Conservation (phyloP, 495 filamentous ascomycete species). For the Neurospora terricola region DNA sequence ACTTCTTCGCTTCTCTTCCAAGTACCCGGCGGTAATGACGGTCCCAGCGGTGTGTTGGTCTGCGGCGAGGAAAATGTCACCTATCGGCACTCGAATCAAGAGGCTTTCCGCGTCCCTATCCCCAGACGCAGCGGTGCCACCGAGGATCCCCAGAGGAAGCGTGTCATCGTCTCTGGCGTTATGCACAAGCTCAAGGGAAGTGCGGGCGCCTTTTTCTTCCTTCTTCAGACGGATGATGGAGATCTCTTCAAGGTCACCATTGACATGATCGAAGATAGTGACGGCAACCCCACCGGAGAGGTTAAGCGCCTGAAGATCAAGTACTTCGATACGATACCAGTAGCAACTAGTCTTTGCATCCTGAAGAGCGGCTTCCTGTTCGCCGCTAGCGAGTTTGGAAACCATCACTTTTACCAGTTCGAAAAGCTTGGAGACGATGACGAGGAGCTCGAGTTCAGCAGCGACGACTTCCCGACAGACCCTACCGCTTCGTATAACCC, state of each 20-base stretch:
- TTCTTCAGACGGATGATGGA: slow-evolving; percentile 90
- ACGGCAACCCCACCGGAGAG: slow-evolving; percentile 66
- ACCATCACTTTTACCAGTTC: slow-evolving; percentile 94
- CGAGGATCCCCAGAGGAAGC: slow-evolving; percentile 86
- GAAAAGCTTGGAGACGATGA: slow-evolving; percentile 96
- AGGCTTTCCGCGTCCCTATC: slow-evolving; percentile 79
- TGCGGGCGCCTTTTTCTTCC: slow-evolving; percentile 81
- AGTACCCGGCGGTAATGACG: slow-evolving; percentile 87
- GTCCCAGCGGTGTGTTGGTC: slow-evolving; percentile 88
- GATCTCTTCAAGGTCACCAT: slow-evolving; percentile 95
- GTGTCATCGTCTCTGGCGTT: slow-evolving; percentile 75
- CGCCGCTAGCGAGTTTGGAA: slow-evolving; percentile 83
- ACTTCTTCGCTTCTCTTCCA: slow-evolving; percentile 87
- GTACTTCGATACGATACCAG: slow-evolving; percentile 93
- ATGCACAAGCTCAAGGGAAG: slow-evolving; percentile 94
- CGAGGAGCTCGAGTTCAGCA: slow-evolving; percentile 74
- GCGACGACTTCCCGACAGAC: slow-evolving; percentile 72
- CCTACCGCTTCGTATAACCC: slow-evolving; percentile 56
- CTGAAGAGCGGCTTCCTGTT: slow-evolving; percentile 94
- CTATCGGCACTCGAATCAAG: slow-evolving; percentile 88
- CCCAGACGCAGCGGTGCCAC: slow-evolving; percentile 76
- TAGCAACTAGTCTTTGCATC: slow-evolving; percentile 78
- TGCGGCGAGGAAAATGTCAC: slow-evolving; percentile 92
- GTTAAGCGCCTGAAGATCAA: slow-evolving; percentile 83
- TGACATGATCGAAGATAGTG: slow-evolving; percentile 76